phyloP scores from a whole-genome alignment of 331 rosid species.

The Malus hybrid region DNA sequence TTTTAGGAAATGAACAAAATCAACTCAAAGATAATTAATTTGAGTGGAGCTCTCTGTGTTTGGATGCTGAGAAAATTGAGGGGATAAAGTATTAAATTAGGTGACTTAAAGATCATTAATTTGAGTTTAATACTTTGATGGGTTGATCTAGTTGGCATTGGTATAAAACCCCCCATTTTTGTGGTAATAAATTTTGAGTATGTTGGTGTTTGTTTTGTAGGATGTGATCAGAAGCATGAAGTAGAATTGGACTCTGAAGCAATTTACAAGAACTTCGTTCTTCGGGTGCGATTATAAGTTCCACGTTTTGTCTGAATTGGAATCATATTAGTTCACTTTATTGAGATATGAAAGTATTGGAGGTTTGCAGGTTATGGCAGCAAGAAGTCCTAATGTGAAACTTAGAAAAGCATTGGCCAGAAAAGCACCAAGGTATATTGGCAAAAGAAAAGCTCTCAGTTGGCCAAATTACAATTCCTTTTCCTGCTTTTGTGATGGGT shows the following conservation, averaged over 20 bases:
- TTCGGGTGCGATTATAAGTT: conserved; percentile 52
- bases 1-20: background rate
- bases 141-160: background rate
- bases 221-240: conserved; percentile 84
- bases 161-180: background rate
- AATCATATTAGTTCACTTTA: background rate
- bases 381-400: conserved; percentile 85
- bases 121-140: background rate
- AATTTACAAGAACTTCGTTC: conserved; percentile 65
- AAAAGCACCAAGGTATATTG: conserved; percentile 43
- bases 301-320: conserved; percentile 1
- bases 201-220: conserved; percentile 19
- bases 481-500: background rate
- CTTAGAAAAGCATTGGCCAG: conserved; percentile 43
- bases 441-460: background rate
- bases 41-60: background rate
- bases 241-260: conserved; percentile 74
- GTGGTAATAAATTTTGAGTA: background rate
- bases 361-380: conserved; percentile 78
- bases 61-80: background rate
- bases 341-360: conserved; percentile 9
- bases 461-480: background rate
- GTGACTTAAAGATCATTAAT: background rate
- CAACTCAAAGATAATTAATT: background rate
- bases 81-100: background rate